phyloP scores from a whole-genome alignment of 345 rosid species.

The Arabidopsis arenosa region DNA sequence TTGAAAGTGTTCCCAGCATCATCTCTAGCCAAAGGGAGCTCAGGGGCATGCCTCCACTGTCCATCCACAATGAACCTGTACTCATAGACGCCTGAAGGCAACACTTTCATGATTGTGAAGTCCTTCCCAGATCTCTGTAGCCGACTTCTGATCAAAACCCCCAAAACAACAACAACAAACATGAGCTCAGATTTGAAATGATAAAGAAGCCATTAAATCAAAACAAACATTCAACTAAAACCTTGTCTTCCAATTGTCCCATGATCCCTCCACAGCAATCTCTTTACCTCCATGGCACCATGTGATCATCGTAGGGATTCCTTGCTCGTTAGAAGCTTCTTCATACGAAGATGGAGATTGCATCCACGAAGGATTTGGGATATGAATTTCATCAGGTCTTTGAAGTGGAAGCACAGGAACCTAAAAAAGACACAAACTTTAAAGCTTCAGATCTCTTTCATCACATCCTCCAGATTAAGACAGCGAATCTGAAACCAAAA shows the following conservation, averaged over 20 bases:
- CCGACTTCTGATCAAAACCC: constrained; percentile 68
- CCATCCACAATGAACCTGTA: constrained; percentile 95
- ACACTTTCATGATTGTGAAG: constrained; percentile 89
- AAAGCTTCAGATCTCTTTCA: constrained; percentile 36
- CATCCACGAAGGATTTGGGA: constrained; percentile 67
- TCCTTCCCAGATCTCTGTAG: constrained; percentile 96
- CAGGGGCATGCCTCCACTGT: constrained; percentile 82
- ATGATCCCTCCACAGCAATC: constrained; percentile 92
- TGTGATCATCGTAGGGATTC: constrained; percentile 91
- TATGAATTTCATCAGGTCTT: constrained; percentile 86
- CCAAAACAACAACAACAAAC: constrained; percentile 13
- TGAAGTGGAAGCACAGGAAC: constrained; percentile 87
- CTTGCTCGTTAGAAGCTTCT: constrained; percentile 66
- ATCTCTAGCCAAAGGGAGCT: constrained; percentile 82
- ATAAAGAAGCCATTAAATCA: background rate
- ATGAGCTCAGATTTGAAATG: constrained; percentile 21
- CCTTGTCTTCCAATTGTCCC: constrained; percentile 97
- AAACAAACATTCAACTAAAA: constrained; percentile 32
- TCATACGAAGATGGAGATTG: constrained; percentile 56
- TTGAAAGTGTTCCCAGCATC: constrained; percentile 82
- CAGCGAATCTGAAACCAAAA: constrained; percentile 20
- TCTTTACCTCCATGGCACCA: constrained; percentile 91
- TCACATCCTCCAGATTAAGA: background rate
- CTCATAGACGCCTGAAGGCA: constrained; percentile 95
- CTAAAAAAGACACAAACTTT: constrained; percentile 49